Base-by-base conservation (phyloP, 768 basidiomycete genomes). In the Rhizopogon rudus region DNA sequence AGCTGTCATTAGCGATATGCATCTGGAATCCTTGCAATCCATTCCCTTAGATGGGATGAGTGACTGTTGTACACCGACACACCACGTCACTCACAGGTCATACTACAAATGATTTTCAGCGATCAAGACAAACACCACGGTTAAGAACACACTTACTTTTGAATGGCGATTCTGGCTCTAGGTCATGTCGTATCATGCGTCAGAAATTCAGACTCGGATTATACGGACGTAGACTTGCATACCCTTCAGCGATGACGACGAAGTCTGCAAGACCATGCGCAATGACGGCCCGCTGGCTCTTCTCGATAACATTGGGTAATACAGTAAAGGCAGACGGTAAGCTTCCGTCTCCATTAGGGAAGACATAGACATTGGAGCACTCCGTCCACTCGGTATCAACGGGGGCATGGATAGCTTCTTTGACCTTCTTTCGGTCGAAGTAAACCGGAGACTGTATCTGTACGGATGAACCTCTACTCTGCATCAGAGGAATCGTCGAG, bases 241-340 rank as follows among this genome's bases (percentile, higher is more conserved):
- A 86, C 84, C 88, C 88, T 59, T 88, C 84, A 7, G 87, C 81
- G 46, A 90, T 87, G 35, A 87, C 71, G 54, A 87, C 76, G 61
- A 81, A 90, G 67, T 91, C 88, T 0, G 81, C 84, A 49, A 88
- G 72, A 0, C 88, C 88, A 50, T 91, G 87, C 5, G 82, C 75
- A 54, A 91, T 84, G 10, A 89, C 84, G 3, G 75, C 79, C 51
- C 86, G 75, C 51, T 80, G 71, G 66, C 75, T 88, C 75, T 87
- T 88, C 70, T 88, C 86, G 53, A 91, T 90, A 51, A 88, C 87
- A 57, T 74, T 83, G 6, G 88, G 87, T 3, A 91, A 74, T 1
- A 89, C 86, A 9, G 75, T 80, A 51, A 88, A 75, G 0, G 80
- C 77, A 7, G 86, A 76, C 0, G 87, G 87, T 5, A 78, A 69